These are phyloP conservation scores for Trametes pubescens DNA, from an alignment of 1,284 basidiomycete species.

Conservation along the genomic window DNA sequence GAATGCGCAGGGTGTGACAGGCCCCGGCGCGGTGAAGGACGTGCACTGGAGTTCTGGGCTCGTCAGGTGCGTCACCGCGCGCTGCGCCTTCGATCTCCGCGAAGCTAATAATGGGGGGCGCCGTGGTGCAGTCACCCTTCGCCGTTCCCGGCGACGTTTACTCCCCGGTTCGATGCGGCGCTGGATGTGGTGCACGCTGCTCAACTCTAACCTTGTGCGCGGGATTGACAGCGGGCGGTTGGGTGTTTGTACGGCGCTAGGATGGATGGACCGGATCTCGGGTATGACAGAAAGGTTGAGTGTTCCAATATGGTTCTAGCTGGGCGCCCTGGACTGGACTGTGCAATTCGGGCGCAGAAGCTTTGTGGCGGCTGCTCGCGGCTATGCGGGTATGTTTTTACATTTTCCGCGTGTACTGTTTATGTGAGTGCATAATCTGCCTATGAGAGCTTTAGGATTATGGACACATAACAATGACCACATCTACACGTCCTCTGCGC, in stretches of 20 bases:
- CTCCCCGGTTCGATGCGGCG: not conserved
- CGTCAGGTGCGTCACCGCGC: not conserved
- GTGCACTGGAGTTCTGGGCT: conserved; percentile 1
- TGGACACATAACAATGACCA: not conserved
- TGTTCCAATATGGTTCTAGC: not conserved
- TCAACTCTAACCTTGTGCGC: not conserved
- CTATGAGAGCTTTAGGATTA: not conserved
- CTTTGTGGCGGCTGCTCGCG: not conserved
- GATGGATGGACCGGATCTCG: not conserved
- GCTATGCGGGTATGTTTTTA: not conserved
- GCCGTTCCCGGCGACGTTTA: not conserved
- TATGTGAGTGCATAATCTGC: not conserved
- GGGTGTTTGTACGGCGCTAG: not conserved
- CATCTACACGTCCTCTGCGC: not conserved
- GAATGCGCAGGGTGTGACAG: not conserved
- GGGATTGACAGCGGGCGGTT: not conserved
- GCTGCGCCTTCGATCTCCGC: not conserved
- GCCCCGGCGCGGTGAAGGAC: not conserved
- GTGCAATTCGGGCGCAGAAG: not conserved
- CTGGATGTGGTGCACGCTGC: not conserved
- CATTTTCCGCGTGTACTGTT: not conserved
- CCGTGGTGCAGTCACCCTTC: not conserved
- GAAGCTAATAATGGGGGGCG: not conserved
- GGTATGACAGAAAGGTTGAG: not conserved
- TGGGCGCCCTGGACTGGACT: not conserved